phyloP scores from a whole-genome alignment of 1,284 basidiomycete species.

The Abortiporus biennis region DNA sequence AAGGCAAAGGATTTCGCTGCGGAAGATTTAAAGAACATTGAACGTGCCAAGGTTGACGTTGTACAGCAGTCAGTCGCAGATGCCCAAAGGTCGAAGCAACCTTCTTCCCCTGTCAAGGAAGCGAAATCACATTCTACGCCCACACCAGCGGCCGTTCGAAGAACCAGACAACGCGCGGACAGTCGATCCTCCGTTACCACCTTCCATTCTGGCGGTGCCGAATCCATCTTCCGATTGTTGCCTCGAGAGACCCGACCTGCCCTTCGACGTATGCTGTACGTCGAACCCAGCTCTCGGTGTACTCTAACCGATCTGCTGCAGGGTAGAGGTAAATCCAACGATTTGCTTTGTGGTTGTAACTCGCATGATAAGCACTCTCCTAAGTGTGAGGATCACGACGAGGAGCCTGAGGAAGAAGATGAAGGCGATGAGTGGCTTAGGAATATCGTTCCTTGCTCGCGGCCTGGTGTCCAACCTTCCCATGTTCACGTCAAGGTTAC shows the following conservation, averaged over 20 bases:
- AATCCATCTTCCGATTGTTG: conserved; percentile 95
- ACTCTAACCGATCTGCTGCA: conserved; percentile 91
- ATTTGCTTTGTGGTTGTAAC: conserved; percentile 75
- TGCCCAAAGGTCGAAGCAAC: conserved; percentile 6
- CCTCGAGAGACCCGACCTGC: conserved; percentile 89
- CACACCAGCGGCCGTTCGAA: conserved; percentile 16
- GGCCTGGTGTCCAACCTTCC: conserved; percentile 33
- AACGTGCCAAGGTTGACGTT: conserved; percentile 12
- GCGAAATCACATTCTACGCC: conserved; percentile 17
- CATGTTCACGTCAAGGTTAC: conserved; percentile 69
- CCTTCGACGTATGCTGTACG: conserved; percentile 89
- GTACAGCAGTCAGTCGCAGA: too few species aligned
- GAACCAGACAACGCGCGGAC: conserved; percentile 51
- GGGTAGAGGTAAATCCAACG: conserved; percentile 70
- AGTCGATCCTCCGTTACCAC: conserved; percentile 68
- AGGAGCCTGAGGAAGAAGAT: conserved; percentile 60
- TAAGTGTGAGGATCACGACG: conserved; percentile 57
- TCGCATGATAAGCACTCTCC: conserved; percentile 33
- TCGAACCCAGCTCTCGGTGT: conserved; percentile 86
- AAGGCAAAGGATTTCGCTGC: conserved; percentile 18
- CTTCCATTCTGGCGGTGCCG: conserved; percentile 79
- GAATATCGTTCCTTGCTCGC: conserved; percentile 67
- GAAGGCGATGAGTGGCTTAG: conserved; percentile 77
- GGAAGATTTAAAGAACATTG: conserved; percentile 8
- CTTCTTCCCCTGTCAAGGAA: neutral